Conservation (phyloP, 176 grass and related monocot genomes). For the Lolium perenne region DNA sequence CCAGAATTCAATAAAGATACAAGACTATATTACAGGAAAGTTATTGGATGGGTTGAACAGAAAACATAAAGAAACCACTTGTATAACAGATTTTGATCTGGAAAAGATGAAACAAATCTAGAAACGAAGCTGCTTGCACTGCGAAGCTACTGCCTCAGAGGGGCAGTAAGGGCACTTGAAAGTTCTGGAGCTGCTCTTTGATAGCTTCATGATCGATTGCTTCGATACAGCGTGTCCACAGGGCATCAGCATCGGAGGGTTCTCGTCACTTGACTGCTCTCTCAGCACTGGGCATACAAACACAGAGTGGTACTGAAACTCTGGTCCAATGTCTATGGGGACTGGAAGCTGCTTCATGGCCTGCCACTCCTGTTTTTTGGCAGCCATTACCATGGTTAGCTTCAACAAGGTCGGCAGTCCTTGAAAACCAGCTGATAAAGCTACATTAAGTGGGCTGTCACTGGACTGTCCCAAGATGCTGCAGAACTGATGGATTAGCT, state of each 20-base stretch:
- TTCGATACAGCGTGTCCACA: conserved; percentile 86
- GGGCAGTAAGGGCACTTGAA: conserved; percentile 97
- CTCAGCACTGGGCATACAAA: conserved; percentile 90
- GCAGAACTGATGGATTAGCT: conserved; percentile 83
- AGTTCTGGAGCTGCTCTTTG: conserved; percentile 74
- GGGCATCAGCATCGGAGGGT: conserved; percentile 95
- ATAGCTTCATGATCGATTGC: conserved; percentile 85
- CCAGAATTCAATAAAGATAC: conserved; percentile 34
- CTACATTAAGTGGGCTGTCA: conserved; percentile 60
- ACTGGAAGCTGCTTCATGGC: conserved; percentile 91
- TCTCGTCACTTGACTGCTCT: conserved; percentile 83
- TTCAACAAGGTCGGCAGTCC: conserved; percentile 86
- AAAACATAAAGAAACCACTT: conserved; percentile 37
- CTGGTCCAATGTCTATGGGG: conserved; percentile 70
- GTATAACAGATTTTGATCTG: conserved; percentile 42
- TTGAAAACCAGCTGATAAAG: conserved; percentile 74
- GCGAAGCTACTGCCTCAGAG: conserved; percentile 54
- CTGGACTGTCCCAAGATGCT: conserved; percentile 72
- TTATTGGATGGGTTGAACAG: conserved; percentile 31
- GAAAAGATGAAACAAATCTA: conserved; percentile 40
- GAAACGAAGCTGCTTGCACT: conserved; percentile 92
- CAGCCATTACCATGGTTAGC: conserved; percentile 67
- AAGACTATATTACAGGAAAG: conserved; percentile 56
- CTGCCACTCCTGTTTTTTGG: conserved; percentile 89
- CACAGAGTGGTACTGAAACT: conserved; percentile 86